phyloP scores from a whole-genome alignment of 164 flowering plant genomes.

The Kingdonia uniflora region DNA sequence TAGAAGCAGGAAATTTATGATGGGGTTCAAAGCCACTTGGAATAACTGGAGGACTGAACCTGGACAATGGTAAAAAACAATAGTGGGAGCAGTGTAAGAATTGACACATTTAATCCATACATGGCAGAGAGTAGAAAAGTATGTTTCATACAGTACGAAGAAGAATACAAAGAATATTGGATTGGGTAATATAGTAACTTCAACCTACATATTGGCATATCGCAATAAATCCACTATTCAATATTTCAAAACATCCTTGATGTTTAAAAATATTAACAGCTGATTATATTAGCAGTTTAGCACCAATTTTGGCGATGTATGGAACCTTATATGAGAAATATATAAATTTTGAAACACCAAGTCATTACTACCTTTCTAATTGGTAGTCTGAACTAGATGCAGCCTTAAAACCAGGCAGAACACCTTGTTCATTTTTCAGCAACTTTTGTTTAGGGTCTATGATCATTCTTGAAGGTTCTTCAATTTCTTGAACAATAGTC shows the following conservation, averaged over 20 bases:
- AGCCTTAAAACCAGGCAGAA: conserved; percentile 64
- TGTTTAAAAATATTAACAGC: no score
- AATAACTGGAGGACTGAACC: conserved; percentile 79
- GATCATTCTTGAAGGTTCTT: conserved; percentile 41
- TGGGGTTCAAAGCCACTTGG: conserved; percentile 66
- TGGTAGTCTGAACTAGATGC: conserved; percentile 60
- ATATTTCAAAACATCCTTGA: no score
- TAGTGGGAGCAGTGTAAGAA: not conserved
- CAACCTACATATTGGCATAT: no score
- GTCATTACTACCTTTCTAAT: conserved; percentile 62
- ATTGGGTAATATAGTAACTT: no score
- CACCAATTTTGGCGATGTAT: not conserved
- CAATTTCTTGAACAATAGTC: conserved; percentile 60
- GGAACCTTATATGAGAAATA: no score
- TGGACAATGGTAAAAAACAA: conserved; percentile 17
- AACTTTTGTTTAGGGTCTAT: conserved; percentile 24
- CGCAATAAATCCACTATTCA: no score
- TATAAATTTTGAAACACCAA: no score
- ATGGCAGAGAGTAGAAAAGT: no score
- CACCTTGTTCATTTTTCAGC: conserved; percentile 33
- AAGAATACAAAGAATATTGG: no score
- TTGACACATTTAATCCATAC: not conserved
- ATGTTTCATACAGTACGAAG: no score
- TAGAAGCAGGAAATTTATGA: conserved; percentile 63
- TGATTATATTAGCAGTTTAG: no score